Conservation (phyloP, 176 grass and related monocot species). For the Puccinellia tenuiflora region DNA sequence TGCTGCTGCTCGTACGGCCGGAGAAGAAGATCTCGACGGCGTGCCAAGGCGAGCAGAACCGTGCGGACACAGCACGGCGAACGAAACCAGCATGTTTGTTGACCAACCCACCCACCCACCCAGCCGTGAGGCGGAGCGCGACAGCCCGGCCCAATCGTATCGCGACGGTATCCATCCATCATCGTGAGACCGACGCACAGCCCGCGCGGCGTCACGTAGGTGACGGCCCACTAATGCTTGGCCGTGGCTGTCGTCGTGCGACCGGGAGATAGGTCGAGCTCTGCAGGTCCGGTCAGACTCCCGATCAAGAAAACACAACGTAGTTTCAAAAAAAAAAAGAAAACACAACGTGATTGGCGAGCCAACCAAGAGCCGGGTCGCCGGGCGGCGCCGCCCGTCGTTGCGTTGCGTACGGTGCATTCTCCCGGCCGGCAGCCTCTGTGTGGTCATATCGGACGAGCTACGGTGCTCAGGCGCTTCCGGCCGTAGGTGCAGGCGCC, state of each 20-base stretch:
- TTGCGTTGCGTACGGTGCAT: too few relatives aligned
- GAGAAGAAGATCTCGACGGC: background rate
- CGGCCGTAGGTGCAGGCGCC: too few relatives aligned
- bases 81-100: background rate
- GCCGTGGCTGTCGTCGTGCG: background rate
- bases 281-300: background rate
- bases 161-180: background rate
- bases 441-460: too few relatives aligned
- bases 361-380: background rate
- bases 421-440: too few relatives aligned
- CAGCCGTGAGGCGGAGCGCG: background rate
- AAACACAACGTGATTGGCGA: background rate
- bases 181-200: background rate
- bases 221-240: background rate
- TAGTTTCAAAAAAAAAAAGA: too few relatives aligned
- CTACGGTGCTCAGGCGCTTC: too few relatives aligned
- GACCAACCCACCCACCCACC: constrained; percentile 9
- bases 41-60: background rate
- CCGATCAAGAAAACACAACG: background rate
- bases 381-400: background rate
- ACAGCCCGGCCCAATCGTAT: background rate
- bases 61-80: background rate
- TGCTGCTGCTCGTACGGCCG: background rate
- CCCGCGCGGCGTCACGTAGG: background rate
- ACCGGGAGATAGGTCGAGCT: background rate